These are phyloP conservation scores for Globisporangium cylindrosporum DNA, from an alignment of 352 stramenopile genomes.

Conservation along the genomic window DNA sequence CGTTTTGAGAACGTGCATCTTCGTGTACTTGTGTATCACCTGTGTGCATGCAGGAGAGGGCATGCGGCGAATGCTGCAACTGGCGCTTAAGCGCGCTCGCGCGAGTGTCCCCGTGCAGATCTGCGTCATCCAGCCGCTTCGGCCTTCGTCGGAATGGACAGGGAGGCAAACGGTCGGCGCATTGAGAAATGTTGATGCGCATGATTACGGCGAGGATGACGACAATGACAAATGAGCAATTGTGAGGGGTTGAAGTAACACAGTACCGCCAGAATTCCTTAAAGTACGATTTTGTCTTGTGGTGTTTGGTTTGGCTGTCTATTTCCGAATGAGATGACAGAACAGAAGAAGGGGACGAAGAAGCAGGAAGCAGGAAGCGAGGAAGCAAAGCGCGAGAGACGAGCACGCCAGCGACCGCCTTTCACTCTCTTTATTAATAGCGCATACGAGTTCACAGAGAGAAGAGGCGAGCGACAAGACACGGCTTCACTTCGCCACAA, in stretches of 20 bases:
- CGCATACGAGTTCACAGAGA: not conserved
- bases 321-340: conserved; percentile 1
- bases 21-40: conserved; percentile 1
- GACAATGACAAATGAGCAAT: not conserved
- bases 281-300: conserved; percentile 11
- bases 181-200: not conserved
- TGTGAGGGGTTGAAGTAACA: conserved; percentile 10
- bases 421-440: conserved; percentile 1
- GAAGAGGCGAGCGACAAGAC: not conserved
- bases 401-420: not conserved
- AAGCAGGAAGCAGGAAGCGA: not conserved
- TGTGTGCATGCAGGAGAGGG: conserved; percentile 28
- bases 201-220: conserved; percentile 6
- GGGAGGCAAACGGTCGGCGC: not conserved
- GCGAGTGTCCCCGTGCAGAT: conserved; percentile 19
- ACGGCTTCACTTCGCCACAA: not conserved
- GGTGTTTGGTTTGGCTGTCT: not conserved
- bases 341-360: conserved; percentile 1
- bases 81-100: conserved; percentile 43
- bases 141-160: not conserved
- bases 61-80: conserved; percentile 47
- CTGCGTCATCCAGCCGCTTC: conserved; percentile 9
- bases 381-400: not conserved
- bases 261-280: not conserved
- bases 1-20: not conserved